phyloP scores from a whole-genome alignment of 306 rosid species.

The Rosa rugosa region DNA sequence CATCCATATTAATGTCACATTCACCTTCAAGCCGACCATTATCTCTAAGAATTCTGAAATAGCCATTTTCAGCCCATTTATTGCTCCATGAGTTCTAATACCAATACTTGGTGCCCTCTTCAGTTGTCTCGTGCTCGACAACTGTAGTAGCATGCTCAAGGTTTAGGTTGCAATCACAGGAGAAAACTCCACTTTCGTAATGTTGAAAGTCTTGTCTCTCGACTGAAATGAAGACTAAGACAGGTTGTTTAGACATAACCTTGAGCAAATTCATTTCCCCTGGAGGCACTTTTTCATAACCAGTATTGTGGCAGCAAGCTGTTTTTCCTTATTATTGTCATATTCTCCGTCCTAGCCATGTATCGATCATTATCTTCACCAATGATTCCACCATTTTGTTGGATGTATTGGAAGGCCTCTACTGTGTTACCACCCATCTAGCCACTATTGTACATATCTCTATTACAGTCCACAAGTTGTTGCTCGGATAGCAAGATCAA shows the following conservation, averaged over 20 bases:
- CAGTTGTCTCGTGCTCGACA: too few species aligned
- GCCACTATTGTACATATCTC: background rate
- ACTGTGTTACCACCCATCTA: background rate
- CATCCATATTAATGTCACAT: too few species aligned
- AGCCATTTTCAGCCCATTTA: too few species aligned
- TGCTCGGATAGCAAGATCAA: slow-evolving; percentile 7
- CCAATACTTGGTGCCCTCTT: too few species aligned
- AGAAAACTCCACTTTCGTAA: too few species aligned
- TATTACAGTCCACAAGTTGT: background rate
- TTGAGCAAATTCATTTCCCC: slow-evolving; percentile 12
- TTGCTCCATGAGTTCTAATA: too few species aligned
- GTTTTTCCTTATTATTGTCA: background rate
- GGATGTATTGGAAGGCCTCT: background rate
- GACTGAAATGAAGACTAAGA: background rate
- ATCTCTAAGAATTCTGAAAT: too few species aligned
- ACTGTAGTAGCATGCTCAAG: too few species aligned
- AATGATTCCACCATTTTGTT: background rate
- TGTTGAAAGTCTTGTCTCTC: too few species aligned
- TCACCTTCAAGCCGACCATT: too few species aligned
- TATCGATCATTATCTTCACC: background rate
- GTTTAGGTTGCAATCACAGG: too few species aligned
- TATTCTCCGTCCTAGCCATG: background rate
- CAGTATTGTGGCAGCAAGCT: slow-evolving; percentile 5
- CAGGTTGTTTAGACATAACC: slow-evolving; percentile 25
- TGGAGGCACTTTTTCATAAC: background rate